Conservation (phyloP, 768 basidiomycete species). For the Termitomyces sp. region DNA sequence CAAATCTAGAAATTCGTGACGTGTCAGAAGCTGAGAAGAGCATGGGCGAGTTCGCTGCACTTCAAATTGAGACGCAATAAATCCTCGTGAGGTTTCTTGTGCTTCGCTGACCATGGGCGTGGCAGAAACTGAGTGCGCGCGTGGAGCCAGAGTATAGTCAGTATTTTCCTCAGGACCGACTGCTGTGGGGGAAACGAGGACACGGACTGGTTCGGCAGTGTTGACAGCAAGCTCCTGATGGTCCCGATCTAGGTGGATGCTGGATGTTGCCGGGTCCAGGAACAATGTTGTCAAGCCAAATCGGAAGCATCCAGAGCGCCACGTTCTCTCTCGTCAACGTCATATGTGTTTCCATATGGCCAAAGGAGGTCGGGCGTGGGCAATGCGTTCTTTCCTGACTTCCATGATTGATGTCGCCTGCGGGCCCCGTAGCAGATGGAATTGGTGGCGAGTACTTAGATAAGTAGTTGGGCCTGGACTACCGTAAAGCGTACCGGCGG, state of each 20-base stretch:
- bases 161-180: too few relatives aligned
- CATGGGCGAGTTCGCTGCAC: background rate
- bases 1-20: background rate
- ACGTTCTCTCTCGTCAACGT: background rate
- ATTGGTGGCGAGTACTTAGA: background rate
- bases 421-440: background rate
- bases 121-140: too few relatives aligned
- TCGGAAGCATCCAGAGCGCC: constrained; percentile 3
- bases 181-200: too few relatives aligned
- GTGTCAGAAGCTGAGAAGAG: background rate
- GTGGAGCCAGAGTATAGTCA: background rate
- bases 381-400: background rate
- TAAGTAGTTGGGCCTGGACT: background rate
- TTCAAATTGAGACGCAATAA: background rate
- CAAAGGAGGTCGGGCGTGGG: background rate
- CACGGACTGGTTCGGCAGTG: background rate
- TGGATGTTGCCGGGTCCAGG: constrained; percentile 6
- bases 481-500: constrained; percentile 19
- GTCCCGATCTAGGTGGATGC: constrained; percentile 5
- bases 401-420: background rate
- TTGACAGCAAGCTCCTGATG: background rate
- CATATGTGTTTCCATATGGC: background rate
- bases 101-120: background rate
- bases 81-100: background rate
- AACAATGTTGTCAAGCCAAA: constrained; percentile 2